Conservation (phyloP, 139 green algal genomes). For the Pleodorina starrii region DNA sequence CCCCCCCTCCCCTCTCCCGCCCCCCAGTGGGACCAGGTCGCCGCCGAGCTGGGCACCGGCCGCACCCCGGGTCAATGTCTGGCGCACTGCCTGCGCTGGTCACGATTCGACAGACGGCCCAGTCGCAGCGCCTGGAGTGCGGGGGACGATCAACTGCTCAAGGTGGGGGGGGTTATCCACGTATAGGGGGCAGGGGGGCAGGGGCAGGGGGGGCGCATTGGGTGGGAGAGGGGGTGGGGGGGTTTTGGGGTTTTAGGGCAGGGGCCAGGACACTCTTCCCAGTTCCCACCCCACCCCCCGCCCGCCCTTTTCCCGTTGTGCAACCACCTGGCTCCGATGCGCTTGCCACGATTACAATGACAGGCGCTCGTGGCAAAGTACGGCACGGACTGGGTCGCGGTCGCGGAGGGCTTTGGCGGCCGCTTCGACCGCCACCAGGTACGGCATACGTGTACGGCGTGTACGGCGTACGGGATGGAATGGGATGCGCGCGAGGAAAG, state of each 20-base stretch:
- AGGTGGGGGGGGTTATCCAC: too few relatives aligned
- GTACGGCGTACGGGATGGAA: too few relatives aligned
- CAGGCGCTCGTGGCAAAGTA: conserved; percentile 37
- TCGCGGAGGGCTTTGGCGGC: conserved; percentile 42
- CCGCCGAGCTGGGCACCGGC: conserved; percentile 48
- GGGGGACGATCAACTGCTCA: conserved; percentile 47
- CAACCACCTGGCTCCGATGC: not conserved
- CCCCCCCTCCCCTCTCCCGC: too few relatives aligned
- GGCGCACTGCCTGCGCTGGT: conserved; percentile 49
- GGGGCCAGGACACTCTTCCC: too few relatives aligned
- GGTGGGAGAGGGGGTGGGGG: too few relatives aligned
- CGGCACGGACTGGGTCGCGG: conserved; percentile 52
- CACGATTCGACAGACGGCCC: conserved; percentile 20
- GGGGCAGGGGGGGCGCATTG: too few relatives aligned
- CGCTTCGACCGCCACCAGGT: conserved; percentile 57
- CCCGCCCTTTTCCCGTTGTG: not conserved
- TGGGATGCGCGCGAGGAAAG: too few relatives aligned
- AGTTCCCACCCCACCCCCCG: too few relatives aligned
- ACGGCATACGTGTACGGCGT: not conserved
- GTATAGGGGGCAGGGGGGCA: too few relatives aligned
- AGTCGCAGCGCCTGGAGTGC: conserved; percentile 16
- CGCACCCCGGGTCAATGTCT: conserved; percentile 53
- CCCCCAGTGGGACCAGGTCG: conserved; percentile 50
- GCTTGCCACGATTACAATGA: not conserved
- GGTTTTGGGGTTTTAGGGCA: too few relatives aligned